Base-by-base conservation (phyloP, 257 asterid genomes). In the Fraxinus quadrangulata region DNA sequence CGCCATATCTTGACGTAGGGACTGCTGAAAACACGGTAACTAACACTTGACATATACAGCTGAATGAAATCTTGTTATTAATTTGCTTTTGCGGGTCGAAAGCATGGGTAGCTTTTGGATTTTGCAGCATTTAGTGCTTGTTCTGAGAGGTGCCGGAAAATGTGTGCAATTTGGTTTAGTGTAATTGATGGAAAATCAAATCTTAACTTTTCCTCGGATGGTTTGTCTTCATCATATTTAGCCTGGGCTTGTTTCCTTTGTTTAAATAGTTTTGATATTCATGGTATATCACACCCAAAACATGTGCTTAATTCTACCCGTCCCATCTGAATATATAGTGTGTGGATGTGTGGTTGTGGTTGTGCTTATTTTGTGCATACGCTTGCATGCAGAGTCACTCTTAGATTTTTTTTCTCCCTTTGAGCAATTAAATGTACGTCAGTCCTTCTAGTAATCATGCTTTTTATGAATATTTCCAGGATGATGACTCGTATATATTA, bases 1-100 rank as follows among this genome's bases (percentile, higher is more conserved):
- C 97, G 78, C 99, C 99, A 26, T 96, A 87, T 86, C 97, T 96
- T 83, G 97, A 96, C 87, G 84, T 92, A 70, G 96, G 88, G 78
- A 81, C 89, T 80, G 40, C 89, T 71, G 86, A 85, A 70, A 86
- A 79, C 49, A 78, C 16, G 96, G 97, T 96, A 91, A 14, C 70
- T 78, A 73, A 9, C 33, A 39, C 45, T 75, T 61, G 40, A 47
- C 70, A 72, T 68, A 73, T 54, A 33, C 79, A 72, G 36, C 39
- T 72, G 21, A 13, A 67, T 69, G 26, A 78, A 33, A 77, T 75
- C 80, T 75, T n/a, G 65, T 59, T 65, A 59, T 39, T 40, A 45
- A 47, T 74, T 47, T 40, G 47, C 79, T 76, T 14, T 66, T 77
- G 47, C 71, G 78, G 56, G 71, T 67, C 36, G 26, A 39, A 49